Evolutionary conservation across 2,329 filamentous ascomycete species (phyloP), one percentile per base, ranked within the genome.

Genomic region (Phoma herbarum): DNA sequence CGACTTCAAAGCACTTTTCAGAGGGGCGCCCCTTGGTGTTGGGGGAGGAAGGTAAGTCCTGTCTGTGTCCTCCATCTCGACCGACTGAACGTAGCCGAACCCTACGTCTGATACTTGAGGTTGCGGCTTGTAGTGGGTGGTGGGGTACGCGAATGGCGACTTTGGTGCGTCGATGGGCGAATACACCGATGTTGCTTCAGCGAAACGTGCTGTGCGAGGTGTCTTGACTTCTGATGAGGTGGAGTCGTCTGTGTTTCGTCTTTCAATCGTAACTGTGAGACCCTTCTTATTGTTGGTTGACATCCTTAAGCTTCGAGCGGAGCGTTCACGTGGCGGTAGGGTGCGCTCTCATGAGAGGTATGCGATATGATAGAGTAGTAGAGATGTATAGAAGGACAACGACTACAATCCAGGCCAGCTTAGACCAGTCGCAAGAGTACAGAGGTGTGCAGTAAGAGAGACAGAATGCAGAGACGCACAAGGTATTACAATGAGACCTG

Each of bases 1-100:
- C 18, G 91, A 88, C 80, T 87, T 96, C 83, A 97, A 85, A 52
- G 93, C 93, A 78, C 92, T 96, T 84, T 95, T 96, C 69, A 97
- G 85, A 7, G 92, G 92, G n/a, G 22, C 41, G 14, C 56, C 90
- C 69, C 85, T 89, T 52, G 92, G 91, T 35, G 88, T 82, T 85
- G 86, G 59, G 85, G 88, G 72, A 71, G 70, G 77, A 53, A 83
- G 77, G 60, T 80, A 79, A 63, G 75, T 79, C 55, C 65, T 67
- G 63, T 78, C 75, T 67, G 81, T 81, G 64, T 83, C 80, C 62
- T 83, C 80, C 71, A 88, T 84, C 60, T 85, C 82, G 68, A 86
- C 80, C 77, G 68, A 79, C 77, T 56, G 81, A 74, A 97, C 90
- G 80, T 97, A 97, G 76, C 93, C 93, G 78, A 98, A 97, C 66